Conservation (phyloP, 805 yeast species). For the Kodamaea nitidulidarum region DNA sequence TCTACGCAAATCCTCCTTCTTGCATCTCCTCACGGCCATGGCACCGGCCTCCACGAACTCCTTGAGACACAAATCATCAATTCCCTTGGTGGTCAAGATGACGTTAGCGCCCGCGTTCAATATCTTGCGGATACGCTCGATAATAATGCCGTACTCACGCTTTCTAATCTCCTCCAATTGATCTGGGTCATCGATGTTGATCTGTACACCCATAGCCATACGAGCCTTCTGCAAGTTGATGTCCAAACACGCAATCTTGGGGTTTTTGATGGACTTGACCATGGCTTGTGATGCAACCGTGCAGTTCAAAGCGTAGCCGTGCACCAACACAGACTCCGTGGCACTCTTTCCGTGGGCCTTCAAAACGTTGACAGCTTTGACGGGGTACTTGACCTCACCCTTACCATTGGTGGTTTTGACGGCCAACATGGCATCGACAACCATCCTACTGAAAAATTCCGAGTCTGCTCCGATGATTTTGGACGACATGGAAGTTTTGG, state of each 20-base stretch:
- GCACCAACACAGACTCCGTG: constrained; percentile 75
- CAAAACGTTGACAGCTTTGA: constrained; percentile 91
- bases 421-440: constrained; percentile 91
- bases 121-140: constrained; percentile 79
- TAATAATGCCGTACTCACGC: constrained; percentile 80
- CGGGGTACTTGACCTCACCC: constrained; percentile 90
- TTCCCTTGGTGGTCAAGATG: constrained; percentile 88
- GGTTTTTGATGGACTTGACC: constrained; percentile 65
- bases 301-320: constrained; percentile 95
- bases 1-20: constrained; percentile 92
- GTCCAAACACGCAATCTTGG: constrained; percentile 85
- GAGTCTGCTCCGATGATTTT: constrained; percentile 94
- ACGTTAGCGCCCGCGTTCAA: constrained; percentile 89
- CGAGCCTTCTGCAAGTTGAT: constrained; percentile 92
- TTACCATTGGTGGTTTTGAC: constrained; percentile 86
- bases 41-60: constrained; percentile 88
- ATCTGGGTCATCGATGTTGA: constrained; percentile 95
- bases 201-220: constrained; percentile 98
- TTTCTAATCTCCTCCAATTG: constrained; percentile 89
- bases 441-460: constrained; percentile 84
- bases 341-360: constrained; percentile 97
- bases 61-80: constrained; percentile 87
- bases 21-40: constrained; percentile 95
- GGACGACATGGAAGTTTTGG: constrained; percentile 95
- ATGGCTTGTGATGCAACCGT: constrained; percentile 97